Percentiles rank a stretch among this genome's conserved stretches.
Conservation (phyloP, 1,284 basidiomycete species). For the Testicularia cyperi region DNA sequence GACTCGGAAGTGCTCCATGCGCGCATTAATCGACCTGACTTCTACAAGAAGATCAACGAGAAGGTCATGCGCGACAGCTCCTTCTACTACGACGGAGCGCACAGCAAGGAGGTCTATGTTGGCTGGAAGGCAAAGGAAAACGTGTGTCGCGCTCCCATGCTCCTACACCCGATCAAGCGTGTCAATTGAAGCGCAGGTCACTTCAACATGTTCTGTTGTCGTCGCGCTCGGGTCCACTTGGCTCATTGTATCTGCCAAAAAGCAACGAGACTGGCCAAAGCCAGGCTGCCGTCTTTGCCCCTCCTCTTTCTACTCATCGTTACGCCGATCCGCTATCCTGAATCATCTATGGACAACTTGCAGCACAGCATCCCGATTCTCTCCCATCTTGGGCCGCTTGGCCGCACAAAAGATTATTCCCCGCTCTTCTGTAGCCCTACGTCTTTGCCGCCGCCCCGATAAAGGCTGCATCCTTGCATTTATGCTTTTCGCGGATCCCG, state of each 20-base stretch:
- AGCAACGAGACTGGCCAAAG: neutral
- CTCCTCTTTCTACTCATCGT: neutral
- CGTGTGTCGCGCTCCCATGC: slow-evolving; percentile 56
- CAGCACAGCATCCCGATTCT: slow-evolving; percentile 1
- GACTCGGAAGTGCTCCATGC: slow-evolving; percentile 54
- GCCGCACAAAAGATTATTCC: no score
- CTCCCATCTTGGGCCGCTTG: no score
- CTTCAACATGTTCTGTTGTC: neutral
- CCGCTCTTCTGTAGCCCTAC: no score
- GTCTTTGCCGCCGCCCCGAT: no score
- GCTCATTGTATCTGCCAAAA: no score
- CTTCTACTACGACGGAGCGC: slow-evolving; percentile 58
- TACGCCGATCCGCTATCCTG: no score
- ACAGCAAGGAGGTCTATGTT: slow-evolving; percentile 57
- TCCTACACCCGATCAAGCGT: slow-evolving; percentile 59
- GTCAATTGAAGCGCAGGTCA: slow-evolving; percentile 21
- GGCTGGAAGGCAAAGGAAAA: slow-evolving; percentile 58
- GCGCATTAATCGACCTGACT: slow-evolving; percentile 57
- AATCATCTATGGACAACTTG: slow-evolving; percentile 1
- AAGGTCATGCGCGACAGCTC: slow-evolving; percentile 58
- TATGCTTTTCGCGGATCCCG: no score
- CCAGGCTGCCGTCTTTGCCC: neutral
- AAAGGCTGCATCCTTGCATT: no score
- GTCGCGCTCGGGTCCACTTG: neutral
- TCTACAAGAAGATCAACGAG: slow-evolving; percentile 59